Base-by-base conservation (phyloP, 306 rosid genomes). In the Trifolium fragiferum region DNA sequence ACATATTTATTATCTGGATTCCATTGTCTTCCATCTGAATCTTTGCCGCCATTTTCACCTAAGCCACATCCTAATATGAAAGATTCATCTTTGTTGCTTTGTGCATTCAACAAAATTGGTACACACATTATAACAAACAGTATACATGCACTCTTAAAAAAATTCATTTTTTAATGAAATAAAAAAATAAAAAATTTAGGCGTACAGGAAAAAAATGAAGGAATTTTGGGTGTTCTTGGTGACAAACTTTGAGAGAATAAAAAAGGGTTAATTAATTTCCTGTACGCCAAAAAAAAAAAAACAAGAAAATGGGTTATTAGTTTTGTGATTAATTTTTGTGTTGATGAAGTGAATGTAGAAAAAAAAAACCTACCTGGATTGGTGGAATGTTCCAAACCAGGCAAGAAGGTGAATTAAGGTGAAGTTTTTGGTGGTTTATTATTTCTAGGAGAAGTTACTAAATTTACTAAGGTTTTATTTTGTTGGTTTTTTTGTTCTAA, bases 11-110 rank as follows among this genome's bases (percentile, higher is more conserved):
- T 54, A 27, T 86, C 90, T 2, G 86, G 51, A 2, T 0, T 32
- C 90, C 90, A 86, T 74, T 79, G 70, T 46, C 83, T 82, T 40
- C 90, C 88, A 37, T 86, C 79, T 3, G 37, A 23, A 50, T 86
- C 90, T 60, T 70, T 79, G 11, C 84, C 88, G 20, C 87, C 87
- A 0, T 53, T 77, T 4, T 61, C 70, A 3, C 57, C 77, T 9
- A 79, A 18, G 1, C 86, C 90, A 27, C 85, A 82, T 0, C 89
- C 80, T 46, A 84, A 46, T 35, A 79, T n/a, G 32, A 81, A 43
- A 15, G 84, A 35, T 7, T 66, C 12, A 10, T 35, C 55, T 2
- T 25, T 8, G 21, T 9, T 33, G 12, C 61, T 35, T 10, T 16
- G 20, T 66, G 79, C 49, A 40, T 76, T 81, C 72, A 76, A 69